A percentile compares a stretch with the other conserved stretches of the same genome.
Conservation (phyloP, 495 filamentous ascomycete genomes). For the Cenococcum geophilum region DNA sequence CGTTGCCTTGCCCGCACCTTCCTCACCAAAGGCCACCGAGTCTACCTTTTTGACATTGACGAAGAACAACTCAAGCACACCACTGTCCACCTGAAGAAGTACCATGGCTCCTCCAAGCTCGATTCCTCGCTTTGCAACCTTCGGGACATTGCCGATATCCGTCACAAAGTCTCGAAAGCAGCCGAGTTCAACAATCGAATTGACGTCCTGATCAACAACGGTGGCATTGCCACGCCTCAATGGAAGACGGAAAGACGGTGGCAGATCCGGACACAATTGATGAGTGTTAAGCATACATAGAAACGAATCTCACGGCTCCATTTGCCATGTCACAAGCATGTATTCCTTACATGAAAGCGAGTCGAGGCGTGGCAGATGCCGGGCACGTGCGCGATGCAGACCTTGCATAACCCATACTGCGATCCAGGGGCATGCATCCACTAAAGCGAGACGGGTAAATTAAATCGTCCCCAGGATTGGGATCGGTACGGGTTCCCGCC, state of each 20-base stretch:
- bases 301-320: constrained; percentile 38
- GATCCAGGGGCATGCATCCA: no score
- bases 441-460: no score
- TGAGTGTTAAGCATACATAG: constrained; percentile 37
- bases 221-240: constrained; percentile 29
- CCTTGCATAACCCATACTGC: no score
- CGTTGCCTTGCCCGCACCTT: constrained; percentile 30
- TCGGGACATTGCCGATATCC: constrained; percentile 32
- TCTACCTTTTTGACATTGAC: constrained; percentile 36
- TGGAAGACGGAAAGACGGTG: constrained; percentile 32
- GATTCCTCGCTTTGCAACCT: constrained; percentile 32
- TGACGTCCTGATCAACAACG: constrained; percentile 34
- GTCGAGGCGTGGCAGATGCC: constrained; percentile 10
- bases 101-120: constrained; percentile 11
- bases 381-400: no score
- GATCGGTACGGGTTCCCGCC: no score
- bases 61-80: constrained; percentile 34
- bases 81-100: constrained; percentile 23
- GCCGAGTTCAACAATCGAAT: constrained; percentile 31
- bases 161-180: constrained; percentile 22
- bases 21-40: constrained; percentile 31
- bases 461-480: no score
- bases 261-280: constrained; percentile 29
- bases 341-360: constrained; percentile 33
- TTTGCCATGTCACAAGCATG: constrained; percentile 39